Evolutionary conservation across 371 early-diverging fungal genomes (phyloP).

Genomic region (Coemansia sp.): DNA sequence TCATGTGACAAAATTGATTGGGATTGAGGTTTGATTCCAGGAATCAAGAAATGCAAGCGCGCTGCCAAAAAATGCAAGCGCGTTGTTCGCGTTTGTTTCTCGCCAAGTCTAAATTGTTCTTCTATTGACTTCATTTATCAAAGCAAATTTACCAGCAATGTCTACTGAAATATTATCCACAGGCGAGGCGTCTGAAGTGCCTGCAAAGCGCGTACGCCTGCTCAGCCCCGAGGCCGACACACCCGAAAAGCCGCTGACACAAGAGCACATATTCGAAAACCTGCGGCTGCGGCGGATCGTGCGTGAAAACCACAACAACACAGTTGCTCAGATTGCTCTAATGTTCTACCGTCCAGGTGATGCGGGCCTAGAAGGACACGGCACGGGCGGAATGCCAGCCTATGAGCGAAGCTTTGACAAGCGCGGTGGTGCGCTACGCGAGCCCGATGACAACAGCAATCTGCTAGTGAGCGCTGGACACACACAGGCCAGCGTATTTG

Average conservation of each 20-base stretch:
- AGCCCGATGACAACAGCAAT: constrained; percentile 69
- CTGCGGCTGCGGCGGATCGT: constrained; percentile 78
- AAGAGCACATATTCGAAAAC: constrained; percentile 63
- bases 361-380: constrained; percentile 34
- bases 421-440: constrained; percentile 65
- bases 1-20: not conserved
- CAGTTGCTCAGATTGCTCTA: constrained; percentile 71
- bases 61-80: not conserved
- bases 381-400: constrained; percentile 37
- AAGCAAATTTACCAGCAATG: not conserved
- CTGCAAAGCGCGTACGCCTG: constrained; percentile 42
- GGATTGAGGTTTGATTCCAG: not conserved
- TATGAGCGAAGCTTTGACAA: constrained; percentile 63
- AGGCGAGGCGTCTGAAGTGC: constrained; percentile 16
- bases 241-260: constrained; percentile 33
- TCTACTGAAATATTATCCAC: not conserved
- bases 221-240: constrained; percentile 20
- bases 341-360: constrained; percentile 59
- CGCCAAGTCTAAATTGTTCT: not conserved
- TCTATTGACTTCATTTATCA: not conserved
- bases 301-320: constrained; percentile 80
- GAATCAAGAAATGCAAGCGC: constrained; percentile 2
- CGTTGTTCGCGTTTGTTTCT: constrained; percentile 1
- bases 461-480: constrained; percentile 69
- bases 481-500: constrained; percentile 75